phyloP scores from a whole-genome alignment of 495 filamentous ascomycete genomes.

The Penicillium argentinense region DNA sequence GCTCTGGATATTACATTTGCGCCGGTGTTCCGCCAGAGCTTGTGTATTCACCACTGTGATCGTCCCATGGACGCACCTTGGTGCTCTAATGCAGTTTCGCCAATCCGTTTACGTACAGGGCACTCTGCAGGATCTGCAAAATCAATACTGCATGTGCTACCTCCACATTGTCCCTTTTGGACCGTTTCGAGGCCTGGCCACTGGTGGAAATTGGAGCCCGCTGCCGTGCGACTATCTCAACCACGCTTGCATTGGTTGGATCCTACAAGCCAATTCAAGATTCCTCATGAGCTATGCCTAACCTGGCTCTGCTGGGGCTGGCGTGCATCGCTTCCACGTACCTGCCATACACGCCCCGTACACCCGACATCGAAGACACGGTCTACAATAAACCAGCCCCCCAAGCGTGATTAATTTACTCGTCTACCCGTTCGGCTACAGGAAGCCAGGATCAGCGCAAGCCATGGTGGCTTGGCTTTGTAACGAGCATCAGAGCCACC shows the following conservation, averaged over 20 bases:
- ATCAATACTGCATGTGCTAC: background rate
- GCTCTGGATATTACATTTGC: no score
- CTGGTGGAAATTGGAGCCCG: slow-evolving; percentile 2
- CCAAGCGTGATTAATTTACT: background rate
- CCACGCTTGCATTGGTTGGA: background rate
- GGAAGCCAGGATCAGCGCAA: slow-evolving; percentile 4
- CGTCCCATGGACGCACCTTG: background rate
- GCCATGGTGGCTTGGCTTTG: slow-evolving; percentile 16
- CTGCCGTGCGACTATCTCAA: background rate
- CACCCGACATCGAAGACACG: background rate
- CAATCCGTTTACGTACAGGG: background rate
- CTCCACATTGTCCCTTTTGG: background rate
- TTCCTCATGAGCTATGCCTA: background rate
- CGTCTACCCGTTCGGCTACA: slow-evolving; percentile 8
- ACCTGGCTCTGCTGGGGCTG: background rate
- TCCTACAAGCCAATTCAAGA: background rate
- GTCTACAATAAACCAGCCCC: slow-evolving; percentile 1
- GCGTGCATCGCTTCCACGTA: background rate
- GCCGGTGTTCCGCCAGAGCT: no score
- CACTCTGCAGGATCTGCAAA: background rate
- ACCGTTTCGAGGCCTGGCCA: background rate
- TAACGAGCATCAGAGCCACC: slow-evolving; percentile 9
- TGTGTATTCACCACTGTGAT: background rate
- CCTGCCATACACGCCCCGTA: background rate
- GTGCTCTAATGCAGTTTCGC: background rate